Base-by-base conservation (phyloP, 176 grass and related monocot species). In the Rhipidocladum racemiflorum region DNA sequence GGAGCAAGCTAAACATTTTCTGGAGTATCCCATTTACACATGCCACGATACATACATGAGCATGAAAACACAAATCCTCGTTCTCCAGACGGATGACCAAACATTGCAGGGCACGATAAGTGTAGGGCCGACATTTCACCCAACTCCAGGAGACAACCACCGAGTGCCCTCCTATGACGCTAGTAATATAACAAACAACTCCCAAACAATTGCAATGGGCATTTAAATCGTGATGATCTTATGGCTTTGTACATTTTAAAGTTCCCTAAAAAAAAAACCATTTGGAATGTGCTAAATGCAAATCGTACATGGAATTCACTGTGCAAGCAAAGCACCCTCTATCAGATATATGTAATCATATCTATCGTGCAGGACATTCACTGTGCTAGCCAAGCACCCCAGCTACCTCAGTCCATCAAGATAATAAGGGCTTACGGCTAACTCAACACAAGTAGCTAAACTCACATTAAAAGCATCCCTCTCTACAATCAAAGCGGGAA, bases 1-100 rank as follows among this genome's bases (percentile, higher is more conserved):
- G 20, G 6, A 62, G 18, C 42, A 75, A 83, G 44, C 64, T 62
- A 83, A 82, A 44, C 40, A 79, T 73, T 72, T 43, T 8, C 38
- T 46, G 9, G 66, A 72, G 51, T n/a, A 68, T 40, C 61, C 54
- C 35, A 36, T 67, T 68, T 70, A 68, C 36, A 61, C 20, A 66
- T 49, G 69, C 32, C 38, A 32, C 34, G 34, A 59, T 74, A 6
- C 24, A 81, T 54, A 70, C 44, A 62, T 39, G 56, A 39, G 74
- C 15, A 72, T 66, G 57, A 65, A 25, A 59, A 46, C 46, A 32
- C 30, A 68, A 59, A 51, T 44, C 7, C 1, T 65, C 5, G 1
- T 74, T 87, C 38, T 67, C 44, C 36, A 17, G 39, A 67, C 9
- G 16, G 62, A 46, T 60, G 16, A 28, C 30, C 18, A n/a, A 39